Evolutionary conservation across 2,329 filamentous ascomycete genomes (phyloP).

Genomic region (Stylonectria norvegica): DNA sequence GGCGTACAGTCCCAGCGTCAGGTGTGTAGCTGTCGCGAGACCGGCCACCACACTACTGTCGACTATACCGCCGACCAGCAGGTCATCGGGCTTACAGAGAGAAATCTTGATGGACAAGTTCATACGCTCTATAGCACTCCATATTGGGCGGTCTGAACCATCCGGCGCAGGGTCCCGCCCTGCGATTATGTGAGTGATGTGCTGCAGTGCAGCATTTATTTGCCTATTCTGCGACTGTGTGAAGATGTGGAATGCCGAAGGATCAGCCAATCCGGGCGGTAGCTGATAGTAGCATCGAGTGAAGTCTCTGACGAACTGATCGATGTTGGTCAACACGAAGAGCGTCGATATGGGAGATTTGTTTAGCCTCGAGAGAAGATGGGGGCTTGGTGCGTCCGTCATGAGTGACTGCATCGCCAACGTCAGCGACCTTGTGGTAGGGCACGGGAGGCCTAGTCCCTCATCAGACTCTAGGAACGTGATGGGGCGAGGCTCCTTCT

Average conservation of each 20-base stretch:
- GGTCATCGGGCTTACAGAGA: constrained; percentile 31
- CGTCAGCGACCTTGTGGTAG: constrained; percentile 25
- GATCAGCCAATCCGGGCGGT: constrained; percentile 29
- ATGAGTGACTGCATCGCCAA: constrained; percentile 32
- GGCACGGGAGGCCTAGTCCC: constrained; percentile 14
- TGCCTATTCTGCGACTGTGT: constrained; percentile 32
- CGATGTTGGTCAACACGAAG: constrained; percentile 28
- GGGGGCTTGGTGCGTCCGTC: constrained; percentile 24
- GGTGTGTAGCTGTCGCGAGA: constrained; percentile 30
- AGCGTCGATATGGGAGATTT: constrained; percentile 27
- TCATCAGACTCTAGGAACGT: constrained; percentile 11
- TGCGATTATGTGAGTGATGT: constrained; percentile 18
- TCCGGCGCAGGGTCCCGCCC: constrained; percentile 1
- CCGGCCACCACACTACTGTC: constrained; percentile 31
- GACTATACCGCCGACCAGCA: constrained; percentile 34
- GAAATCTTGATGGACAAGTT: constrained; percentile 26
- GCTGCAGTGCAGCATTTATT: constrained; percentile 23
- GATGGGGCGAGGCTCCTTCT: constrained; percentile 14
- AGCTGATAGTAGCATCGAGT: constrained; percentile 34
- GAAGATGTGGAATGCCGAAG: constrained; percentile 32
- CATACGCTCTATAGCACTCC: constrained; percentile 27
- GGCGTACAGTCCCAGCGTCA: constrained; percentile 25
- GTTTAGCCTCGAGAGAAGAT: constrained; percentile 22
- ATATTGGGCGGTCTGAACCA: constrained; percentile 19
- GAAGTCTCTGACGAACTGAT: constrained; percentile 30